phyloP scores from a whole-genome alignment of 768 basidiomycete genomes.

The Amanita pallidorosea region DNA sequence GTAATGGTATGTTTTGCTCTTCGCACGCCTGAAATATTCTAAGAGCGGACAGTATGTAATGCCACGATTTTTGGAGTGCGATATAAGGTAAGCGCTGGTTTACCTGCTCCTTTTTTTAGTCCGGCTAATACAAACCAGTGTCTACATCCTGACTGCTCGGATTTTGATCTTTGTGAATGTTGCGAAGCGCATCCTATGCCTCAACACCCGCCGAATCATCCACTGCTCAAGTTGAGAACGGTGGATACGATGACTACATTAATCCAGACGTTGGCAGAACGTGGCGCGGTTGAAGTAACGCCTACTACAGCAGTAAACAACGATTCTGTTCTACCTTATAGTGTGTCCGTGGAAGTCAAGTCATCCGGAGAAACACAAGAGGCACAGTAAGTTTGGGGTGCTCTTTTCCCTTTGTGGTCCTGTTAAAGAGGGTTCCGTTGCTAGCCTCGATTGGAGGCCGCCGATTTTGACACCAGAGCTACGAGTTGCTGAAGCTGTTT shows the following conservation, averaged over 20 bases:
- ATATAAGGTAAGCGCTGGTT: slow-evolving; percentile 48
- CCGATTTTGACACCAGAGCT: neutral
- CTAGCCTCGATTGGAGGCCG: neutral
- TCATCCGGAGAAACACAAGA: too few species aligned
- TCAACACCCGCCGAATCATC: slow-evolving; percentile 62
- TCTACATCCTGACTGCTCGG: slow-evolving; percentile 65
- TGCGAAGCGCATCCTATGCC: slow-evolving; percentile 78
- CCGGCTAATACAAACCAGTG: slow-evolving; percentile 57
- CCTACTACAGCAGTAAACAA: neutral
- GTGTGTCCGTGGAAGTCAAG: too few species aligned
- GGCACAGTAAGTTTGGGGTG: neutral
- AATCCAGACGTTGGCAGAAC: neutral
- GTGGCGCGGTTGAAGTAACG: neutral
- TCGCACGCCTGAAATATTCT: neutral
- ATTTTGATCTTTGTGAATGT: slow-evolving; percentile 70
- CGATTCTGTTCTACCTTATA: too few species aligned
- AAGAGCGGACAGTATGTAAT: slow-evolving; percentile 27
- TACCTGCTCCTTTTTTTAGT: slow-evolving; percentile 3
- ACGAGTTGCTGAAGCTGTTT: neutral
- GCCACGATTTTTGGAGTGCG: slow-evolving; percentile 49
- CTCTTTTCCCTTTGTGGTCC: neutral
- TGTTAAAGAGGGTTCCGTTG: too few species aligned
- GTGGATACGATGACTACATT: slow-evolving; percentile 23
- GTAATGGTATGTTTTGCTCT: slow-evolving; percentile 33
- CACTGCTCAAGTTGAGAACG: slow-evolving; percentile 63